Evolutionary conservation across 108 stramenopile species (phyloP).

Genomic region (Asterionellopsis glacialis): DNA sequence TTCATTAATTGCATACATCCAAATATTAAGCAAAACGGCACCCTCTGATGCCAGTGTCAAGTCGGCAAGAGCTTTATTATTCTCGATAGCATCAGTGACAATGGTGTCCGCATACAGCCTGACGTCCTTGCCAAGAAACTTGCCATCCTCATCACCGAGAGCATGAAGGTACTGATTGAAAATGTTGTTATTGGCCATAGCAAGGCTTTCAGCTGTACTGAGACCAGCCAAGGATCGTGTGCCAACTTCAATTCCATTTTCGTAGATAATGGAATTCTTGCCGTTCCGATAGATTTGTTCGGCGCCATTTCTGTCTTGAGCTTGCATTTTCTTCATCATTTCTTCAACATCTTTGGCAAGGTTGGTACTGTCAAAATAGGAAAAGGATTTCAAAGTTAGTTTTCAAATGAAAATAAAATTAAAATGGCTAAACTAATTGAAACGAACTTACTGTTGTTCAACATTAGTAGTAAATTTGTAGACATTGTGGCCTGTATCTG

Average conservation of each 20-base stretch:
- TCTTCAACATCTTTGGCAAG: constrained; percentile 65
- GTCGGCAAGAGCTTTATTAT: not conserved
- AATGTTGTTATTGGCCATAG: constrained; percentile 58
- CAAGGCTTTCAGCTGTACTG: constrained; percentile 33
- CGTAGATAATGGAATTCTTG: constrained; percentile 62
- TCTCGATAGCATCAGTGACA: constrained; percentile 45
- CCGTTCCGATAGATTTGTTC: constrained; percentile 53
- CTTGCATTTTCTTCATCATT: constrained; percentile 48
- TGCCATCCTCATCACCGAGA: constrained; percentile 42
- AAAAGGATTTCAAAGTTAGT: too few species aligned
- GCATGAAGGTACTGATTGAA: constrained; percentile 64
- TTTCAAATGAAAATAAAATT: too few species aligned
- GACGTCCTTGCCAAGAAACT: constrained; percentile 43
- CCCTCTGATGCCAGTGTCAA: constrained; percentile 56
- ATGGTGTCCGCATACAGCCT: constrained; percentile 60
- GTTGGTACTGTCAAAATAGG: constrained; percentile 41
- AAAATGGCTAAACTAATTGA: too few species aligned
- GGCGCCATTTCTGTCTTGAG: constrained; percentile 36
- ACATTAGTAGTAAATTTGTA: too few species aligned
- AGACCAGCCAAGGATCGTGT: constrained; percentile 47
- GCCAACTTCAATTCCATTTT: constrained; percentile 44
- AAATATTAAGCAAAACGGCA: constrained; percentile 59
- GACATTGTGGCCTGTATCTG: too few species aligned
- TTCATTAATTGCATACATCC: constrained; percentile 71
- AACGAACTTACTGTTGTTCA: too few species aligned